Percentiles rank a stretch among this genome's conserved stretches.
phyloP scores from a whole-genome alignment of 192 early-diverging fungal species.

The Rhizoclosmatium sp. region DNA sequence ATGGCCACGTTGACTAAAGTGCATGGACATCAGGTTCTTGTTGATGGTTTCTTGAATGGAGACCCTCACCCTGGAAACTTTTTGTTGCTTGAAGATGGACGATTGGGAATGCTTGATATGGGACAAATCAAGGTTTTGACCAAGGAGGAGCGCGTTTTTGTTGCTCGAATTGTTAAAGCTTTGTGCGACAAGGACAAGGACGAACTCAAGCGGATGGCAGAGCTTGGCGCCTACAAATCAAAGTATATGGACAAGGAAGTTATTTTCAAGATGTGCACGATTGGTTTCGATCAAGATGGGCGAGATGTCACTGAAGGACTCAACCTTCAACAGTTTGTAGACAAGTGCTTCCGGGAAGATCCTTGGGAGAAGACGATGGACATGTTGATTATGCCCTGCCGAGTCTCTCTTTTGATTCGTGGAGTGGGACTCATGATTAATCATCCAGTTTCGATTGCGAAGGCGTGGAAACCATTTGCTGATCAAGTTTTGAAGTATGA shows the following conservation, averaged over 20 bases:
- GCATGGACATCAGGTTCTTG: conserved; percentile 45
- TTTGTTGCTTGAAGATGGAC: conserved; percentile 38
- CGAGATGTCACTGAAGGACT: conserved; percentile 41
- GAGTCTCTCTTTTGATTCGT: conserved; percentile 38
- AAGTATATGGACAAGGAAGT: conserved; percentile 39
- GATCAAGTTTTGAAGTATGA: conserved; percentile 31
- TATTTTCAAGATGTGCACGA: conserved; percentile 32
- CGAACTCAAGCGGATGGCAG: background rate
- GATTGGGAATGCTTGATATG: conserved; percentile 46
- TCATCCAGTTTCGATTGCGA: conserved; percentile 38
- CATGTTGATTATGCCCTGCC: conserved; percentile 37
- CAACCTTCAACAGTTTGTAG: conserved; percentile 43
- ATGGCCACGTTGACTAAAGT: conserved; percentile 40
- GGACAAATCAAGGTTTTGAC: conserved; percentile 44
- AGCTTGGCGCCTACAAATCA: conserved; percentile 28
- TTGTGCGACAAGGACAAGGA: conserved; percentile 17
- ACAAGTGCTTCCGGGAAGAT: conserved; percentile 38
- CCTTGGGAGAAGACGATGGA: conserved; percentile 35
- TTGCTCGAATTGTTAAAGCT: conserved; percentile 36
- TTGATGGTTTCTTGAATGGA: conserved; percentile 48
- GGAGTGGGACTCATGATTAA: conserved; percentile 42
- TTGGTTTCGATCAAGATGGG: conserved; percentile 43
- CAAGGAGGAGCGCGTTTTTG: conserved; percentile 23
- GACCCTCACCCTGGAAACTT: conserved; percentile 52
- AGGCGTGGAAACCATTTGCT: conserved; percentile 41